Evolutionary conservation across 331 rosid species (phyloP).

Genomic region (Spiraea crenata): DNA sequence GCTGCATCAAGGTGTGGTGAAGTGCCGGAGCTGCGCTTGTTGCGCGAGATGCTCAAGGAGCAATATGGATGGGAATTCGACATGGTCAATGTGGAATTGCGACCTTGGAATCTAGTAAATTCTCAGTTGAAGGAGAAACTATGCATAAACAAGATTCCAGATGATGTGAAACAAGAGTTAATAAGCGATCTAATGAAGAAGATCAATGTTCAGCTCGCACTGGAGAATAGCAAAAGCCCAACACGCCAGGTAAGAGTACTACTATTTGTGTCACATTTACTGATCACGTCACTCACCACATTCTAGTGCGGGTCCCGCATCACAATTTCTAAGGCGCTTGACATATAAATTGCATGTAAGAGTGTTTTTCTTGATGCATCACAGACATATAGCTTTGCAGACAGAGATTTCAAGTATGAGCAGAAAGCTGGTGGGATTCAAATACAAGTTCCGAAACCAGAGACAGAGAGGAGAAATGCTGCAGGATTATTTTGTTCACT

Average conservation of each 20-base stretch:
- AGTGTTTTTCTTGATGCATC: background rate
- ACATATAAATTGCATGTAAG: background rate
- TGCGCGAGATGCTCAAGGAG: slow-evolving; percentile 23
- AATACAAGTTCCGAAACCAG: slow-evolving; percentile 9
- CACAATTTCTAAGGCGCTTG: background rate
- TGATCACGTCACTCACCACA: background rate
- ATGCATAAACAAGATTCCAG: slow-evolving; percentile 5
- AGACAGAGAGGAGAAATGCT: background rate
- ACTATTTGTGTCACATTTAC: background rate
- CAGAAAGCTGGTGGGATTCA: slow-evolving; percentile 13
- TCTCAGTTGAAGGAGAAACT: slow-evolving; percentile 15
- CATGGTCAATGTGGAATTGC: slow-evolving; percentile 20
- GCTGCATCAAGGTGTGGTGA: slow-evolving; percentile 40
- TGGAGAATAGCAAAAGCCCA: background rate
- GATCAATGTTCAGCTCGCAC: background rate
- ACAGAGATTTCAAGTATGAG: background rate
- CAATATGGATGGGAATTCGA: slow-evolving; percentile 28
- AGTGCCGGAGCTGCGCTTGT: slow-evolving; percentile 18
- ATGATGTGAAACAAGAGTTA: background rate
- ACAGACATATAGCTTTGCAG: slow-evolving; percentile 10
- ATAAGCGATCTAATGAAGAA: background rate
- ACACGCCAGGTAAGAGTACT: background rate
- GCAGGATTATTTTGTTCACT: background rate
- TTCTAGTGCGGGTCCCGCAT: background rate
- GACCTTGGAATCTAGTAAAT: slow-evolving; percentile 15